These are phyloP conservation scores for Beauveria varroae DNA, from an alignment of 2,329 filamentous ascomycete species.

Conservation along the genomic window DNA sequence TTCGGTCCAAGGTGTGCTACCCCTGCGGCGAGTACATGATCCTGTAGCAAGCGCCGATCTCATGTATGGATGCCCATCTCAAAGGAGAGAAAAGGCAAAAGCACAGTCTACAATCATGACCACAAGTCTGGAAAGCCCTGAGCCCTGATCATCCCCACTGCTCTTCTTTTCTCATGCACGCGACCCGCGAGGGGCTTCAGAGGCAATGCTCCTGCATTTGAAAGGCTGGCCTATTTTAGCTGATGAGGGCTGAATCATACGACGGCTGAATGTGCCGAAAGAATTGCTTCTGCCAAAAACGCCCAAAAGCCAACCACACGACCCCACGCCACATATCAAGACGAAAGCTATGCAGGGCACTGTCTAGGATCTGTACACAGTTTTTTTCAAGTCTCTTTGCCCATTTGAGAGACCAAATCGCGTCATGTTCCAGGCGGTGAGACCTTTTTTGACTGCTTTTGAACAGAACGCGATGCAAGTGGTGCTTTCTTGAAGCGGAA, in stretches of 20 bases:
- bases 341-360: background rate
- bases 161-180: background rate
- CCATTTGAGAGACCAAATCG: no score
- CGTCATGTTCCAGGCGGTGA: no score
- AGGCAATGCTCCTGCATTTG: slow-evolving; percentile 1
- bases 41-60: background rate
- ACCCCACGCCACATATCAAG: background rate
- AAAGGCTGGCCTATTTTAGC: background rate
- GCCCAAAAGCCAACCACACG: background rate
- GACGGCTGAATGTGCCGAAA: no score
- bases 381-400: no score
- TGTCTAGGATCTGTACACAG: background rate
- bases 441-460: no score
- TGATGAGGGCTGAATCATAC: background rate
- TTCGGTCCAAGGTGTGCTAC: no score
- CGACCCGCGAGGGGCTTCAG: background rate
- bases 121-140: background rate
- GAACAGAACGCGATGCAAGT: no score
- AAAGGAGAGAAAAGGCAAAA: background rate
- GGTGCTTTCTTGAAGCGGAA: no score
- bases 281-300: background rate
- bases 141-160: background rate
- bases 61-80: background rate
- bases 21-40: background rate
- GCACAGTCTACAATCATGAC: background rate